Conservation (phyloP, 1,139 yeast genomes). For the Spathaspora jeffriesii region DNA sequence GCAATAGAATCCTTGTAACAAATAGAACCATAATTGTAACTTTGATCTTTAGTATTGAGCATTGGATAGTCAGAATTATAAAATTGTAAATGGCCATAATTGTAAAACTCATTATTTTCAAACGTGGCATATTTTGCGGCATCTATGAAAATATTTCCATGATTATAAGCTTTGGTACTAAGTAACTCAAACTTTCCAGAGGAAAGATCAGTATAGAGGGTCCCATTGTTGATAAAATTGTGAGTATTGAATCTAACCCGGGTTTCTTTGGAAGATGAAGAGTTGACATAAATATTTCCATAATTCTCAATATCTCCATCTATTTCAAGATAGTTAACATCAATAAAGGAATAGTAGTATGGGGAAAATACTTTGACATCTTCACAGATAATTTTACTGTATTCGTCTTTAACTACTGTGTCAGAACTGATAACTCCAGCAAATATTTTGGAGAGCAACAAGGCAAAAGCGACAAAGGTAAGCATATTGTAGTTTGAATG, state of each 20-base stretch:
- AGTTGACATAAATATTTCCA: background rate
- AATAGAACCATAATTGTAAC: background rate
- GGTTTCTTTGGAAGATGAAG: background rate
- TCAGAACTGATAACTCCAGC: background rate
- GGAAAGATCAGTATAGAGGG: background rate
- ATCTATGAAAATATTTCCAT: background rate
- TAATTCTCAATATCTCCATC: background rate
- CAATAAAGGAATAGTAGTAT: background rate
- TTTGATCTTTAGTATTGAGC: background rate
- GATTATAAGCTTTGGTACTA: background rate
- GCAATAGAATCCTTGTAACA: background rate
- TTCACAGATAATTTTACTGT: background rate
- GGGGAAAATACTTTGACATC: background rate
- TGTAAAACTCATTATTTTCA: background rate
- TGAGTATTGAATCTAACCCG: background rate
- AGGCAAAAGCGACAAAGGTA: background rate
- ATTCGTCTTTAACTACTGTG: background rate
- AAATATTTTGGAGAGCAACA: background rate
- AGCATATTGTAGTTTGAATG: too few species aligned
- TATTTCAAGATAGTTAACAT: background rate
- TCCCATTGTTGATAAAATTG: background rate
- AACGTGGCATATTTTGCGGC: background rate
- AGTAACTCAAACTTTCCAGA: background rate
- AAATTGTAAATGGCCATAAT: constrained; percentile 1
- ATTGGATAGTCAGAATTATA: background rate